Evolutionary conservation across 2,329 filamentous ascomycete species (phyloP), one percentile per base, ranked within the genome.

Genomic region (Monosporascus sp.): DNA sequence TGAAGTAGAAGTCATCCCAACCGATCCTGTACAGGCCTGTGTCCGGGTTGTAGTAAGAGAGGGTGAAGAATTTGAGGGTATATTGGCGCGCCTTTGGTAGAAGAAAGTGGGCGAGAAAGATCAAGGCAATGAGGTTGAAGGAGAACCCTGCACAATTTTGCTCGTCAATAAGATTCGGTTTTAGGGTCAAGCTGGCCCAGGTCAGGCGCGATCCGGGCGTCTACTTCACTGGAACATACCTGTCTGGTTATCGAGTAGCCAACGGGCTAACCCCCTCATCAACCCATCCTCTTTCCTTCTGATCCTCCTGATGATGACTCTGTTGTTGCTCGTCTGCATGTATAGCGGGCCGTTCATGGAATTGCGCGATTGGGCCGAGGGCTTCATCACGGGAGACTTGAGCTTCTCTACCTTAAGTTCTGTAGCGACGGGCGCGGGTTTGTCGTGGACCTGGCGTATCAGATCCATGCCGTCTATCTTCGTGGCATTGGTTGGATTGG

Each of bases 31-130:
- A 97, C 56, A 81, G 73, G 45, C 83, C 85, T 1, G 85, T 84
- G 7, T 75, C 67, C 0, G 83, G 73, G 67, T 93, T 89, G 71
- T 87, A 86, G 75, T 97, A 94, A 54, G 89, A 92, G 54, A 97
- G 81, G 53, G 84, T 81, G 74, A 96, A 91, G 77, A 96, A 96
- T 63, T 92, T 94, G 65, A 81, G 79, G n/a, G 91, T 96, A 65
- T 88, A 85, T 51, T 81, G 76, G 59, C 90, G 84, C 48, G 91
- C 84, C 64, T 86, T 87, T 50, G 93, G 91, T 68, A 96, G 91
- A 66, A 87, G 86, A 63, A 86, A 75, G 74, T 97, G 91, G 52
- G 89, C 85, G 59, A 96, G 84, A 69, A 88, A 84, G 59, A 97
- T 84, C 60, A 95, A 85, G 53, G 90, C 84, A 59, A 97, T 77